Evolutionary conservation across 768 basidiomycete genomes (phyloP), one percentile per base, ranked within the genome.

Genomic region (Termitomyces eurrhizus): DNA sequence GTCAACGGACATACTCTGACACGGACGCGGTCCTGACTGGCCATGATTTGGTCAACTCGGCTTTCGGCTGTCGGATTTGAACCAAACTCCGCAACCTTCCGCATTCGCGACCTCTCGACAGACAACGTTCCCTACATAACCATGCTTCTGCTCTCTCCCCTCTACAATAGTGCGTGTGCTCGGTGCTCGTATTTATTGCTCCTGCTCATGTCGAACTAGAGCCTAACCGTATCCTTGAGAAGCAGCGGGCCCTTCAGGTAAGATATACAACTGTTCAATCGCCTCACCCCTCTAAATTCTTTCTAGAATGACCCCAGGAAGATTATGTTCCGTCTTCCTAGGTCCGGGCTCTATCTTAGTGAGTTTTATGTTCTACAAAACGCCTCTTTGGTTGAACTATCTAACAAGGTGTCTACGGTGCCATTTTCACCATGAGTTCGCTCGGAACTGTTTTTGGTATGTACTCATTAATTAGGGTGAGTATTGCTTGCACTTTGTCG

Each of bases 161-260:
- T 91, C 66, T 84, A 87, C 71, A 80, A 87, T 77, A 82, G 89
- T 90, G 71, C 63, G 84, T 75, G n/a, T 26, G 4, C 11, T 42
- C 37, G 3, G 29, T 45, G 44, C 41, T 50, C 21, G 7, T 37
- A 21, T 2, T 12, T 12, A 29, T n/a, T 51, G 13, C 52, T 41
- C 41, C 9, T 45, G 33, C 8, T 66, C n/a, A 58, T 26, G 11
- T 16, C 54, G 21, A 21, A 51, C 26, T 67, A 85, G 85, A 81
- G 71, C 87, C 85, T 65, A 89, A 92, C 78, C 70, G 71, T 57
- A 80, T 90, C 62, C 72, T 83, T 45, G 83, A 87, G 75, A 86
- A 75, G 70, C 90, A 92, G 74, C 83, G 75, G 76, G 62, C 69
- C 49, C 80, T 84, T 72, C 91, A 92, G 80, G 91, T 90, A 46